Evolutionary conservation across 768 basidiomycete species (phyloP).

Genomic region (Mycena latifolia): DNA sequence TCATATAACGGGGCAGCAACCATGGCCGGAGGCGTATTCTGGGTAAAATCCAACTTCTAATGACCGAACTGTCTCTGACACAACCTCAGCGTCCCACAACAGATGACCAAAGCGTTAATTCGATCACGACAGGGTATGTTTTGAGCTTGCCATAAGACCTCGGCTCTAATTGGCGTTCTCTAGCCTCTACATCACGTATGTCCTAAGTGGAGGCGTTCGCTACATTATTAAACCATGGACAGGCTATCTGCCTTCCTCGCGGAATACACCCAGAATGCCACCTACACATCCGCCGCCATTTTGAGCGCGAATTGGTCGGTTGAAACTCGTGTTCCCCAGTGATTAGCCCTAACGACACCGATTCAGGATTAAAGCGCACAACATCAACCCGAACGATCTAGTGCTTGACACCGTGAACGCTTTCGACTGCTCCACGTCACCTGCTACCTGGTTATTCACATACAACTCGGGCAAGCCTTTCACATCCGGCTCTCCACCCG

Average conservation of each 20-base stretch:
- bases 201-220: background rate
- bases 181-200: constrained; percentile 57
- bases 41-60: constrained; percentile 47
- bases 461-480: constrained; percentile 64
- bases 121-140: constrained; percentile 63
- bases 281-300: constrained; percentile 61
- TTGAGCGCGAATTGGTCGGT: constrained; percentile 55
- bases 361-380: constrained; percentile 55
- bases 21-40: constrained; percentile 70
- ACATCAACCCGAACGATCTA: constrained; percentile 55
- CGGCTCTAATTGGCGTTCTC: background rate
- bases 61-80: background rate
- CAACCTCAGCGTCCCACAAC: constrained; percentile 53
- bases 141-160: background rate
- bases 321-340: background rate
- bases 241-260: constrained; percentile 65
- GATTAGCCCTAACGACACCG: background rate
- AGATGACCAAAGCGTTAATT: constrained; percentile 59
- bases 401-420: constrained; percentile 63
- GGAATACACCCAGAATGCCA: constrained; percentile 56
- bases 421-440: constrained; percentile 60
- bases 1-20: constrained; percentile 46
- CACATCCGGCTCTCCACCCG: background rate
- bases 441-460: constrained; percentile 62
- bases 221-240: constrained; percentile 1